phyloP scores from a whole-genome alignment of 2,329 filamentous ascomycete genomes.

The Parastagonospora nodorum region DNA sequence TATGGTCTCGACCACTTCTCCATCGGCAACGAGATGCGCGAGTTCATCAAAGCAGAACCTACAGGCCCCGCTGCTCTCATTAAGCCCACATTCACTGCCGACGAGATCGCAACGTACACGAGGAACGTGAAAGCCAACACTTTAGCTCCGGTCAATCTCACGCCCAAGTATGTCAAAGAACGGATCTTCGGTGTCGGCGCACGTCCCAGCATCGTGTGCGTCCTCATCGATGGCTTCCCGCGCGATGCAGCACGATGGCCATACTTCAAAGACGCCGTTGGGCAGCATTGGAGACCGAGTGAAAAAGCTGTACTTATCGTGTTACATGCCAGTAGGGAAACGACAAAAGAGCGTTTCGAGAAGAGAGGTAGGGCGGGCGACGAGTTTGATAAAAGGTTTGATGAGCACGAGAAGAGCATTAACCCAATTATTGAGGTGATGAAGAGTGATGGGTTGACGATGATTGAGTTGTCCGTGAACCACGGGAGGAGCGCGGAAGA shows the following conservation, averaged over 20 bases:
- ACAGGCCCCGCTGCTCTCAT: slow-evolving; percentile 5
- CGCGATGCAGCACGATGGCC: slow-evolving; percentile 8
- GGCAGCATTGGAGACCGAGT: slow-evolving; percentile 3
- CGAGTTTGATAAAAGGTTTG: slow-evolving; percentile 12
- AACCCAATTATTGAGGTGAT: slow-evolving; percentile 7
- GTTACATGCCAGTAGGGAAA: slow-evolving; percentile 2
- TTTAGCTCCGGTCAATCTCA: slow-evolving; percentile 4
- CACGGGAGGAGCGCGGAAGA: neutral
- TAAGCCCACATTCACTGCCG: slow-evolving; percentile 2
- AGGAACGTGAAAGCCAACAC: slow-evolving; percentile 6
- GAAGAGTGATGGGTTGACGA: slow-evolving; percentile 4
- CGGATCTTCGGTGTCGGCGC: slow-evolving; percentile 8
- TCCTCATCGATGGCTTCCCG: slow-evolving; percentile 17
- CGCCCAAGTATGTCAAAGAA: slow-evolving; percentile 9
- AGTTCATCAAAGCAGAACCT: slow-evolving; percentile 5
- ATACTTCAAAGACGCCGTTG: slow-evolving; percentile 6
- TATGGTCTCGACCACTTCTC: slow-evolving; percentile 15
- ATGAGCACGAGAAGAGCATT: slow-evolving; percentile 5
- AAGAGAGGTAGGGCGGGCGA: slow-evolving; percentile 12
- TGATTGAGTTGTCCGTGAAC: slow-evolving; percentile 1
- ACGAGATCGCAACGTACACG: slow-evolving; percentile 3
- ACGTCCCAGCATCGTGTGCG: neutral
- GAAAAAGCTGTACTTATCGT: slow-evolving; percentile 1
- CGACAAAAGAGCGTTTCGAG: slow-evolving; percentile 5
- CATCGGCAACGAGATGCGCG: slow-evolving; percentile 13